Percentiles rank a stretch among this genome's conserved stretches.
Evolutionary conservation across 2,329 filamentous ascomycete species (phyloP).

Genomic region (Metarhizium brunneum): DNA sequence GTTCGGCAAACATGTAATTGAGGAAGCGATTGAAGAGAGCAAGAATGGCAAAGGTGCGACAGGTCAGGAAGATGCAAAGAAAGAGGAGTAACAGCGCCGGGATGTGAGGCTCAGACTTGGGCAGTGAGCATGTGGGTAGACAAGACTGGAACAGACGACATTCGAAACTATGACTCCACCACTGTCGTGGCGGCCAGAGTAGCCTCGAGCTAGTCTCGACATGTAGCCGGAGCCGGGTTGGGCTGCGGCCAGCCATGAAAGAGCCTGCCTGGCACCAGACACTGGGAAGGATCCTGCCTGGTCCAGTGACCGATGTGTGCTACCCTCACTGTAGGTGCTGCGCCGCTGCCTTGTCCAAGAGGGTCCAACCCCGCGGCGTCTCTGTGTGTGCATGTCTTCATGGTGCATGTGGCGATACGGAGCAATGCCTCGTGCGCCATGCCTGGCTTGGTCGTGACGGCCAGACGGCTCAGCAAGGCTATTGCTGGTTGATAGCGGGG

Average conservation of each 20-base stretch:
- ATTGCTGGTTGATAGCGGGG: too few species aligned
- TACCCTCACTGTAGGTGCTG: too few species aligned
- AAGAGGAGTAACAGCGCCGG: background rate
- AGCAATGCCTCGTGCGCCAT: too few species aligned
- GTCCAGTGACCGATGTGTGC: too few species aligned
- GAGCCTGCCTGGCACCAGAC: too few species aligned
- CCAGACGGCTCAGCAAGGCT: too few species aligned
- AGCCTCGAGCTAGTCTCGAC: background rate
- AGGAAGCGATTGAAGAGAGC: background rate
- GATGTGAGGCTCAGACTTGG: background rate
- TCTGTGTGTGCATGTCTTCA: too few species aligned
- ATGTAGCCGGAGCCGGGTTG: background rate
- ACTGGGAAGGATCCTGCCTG: too few species aligned
- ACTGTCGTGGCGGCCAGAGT: conserved; percentile 1
- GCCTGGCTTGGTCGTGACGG: too few species aligned
- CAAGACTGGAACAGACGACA: background rate
- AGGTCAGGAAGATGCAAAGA: background rate
- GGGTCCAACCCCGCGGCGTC: too few species aligned
- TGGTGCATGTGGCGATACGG: too few species aligned
- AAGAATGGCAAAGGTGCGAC: background rate
- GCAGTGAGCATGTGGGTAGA: background rate
- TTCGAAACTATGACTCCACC: conserved; percentile 1
- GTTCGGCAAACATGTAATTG: background rate
- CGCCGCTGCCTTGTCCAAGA: too few species aligned
- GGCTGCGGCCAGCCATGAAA: background rate